Percentiles rank a stretch among this genome's conserved stretches.
phyloP scores from a whole-genome alignment of 2,329 filamentous ascomycete species.

The Monilinia fructicola region DNA sequence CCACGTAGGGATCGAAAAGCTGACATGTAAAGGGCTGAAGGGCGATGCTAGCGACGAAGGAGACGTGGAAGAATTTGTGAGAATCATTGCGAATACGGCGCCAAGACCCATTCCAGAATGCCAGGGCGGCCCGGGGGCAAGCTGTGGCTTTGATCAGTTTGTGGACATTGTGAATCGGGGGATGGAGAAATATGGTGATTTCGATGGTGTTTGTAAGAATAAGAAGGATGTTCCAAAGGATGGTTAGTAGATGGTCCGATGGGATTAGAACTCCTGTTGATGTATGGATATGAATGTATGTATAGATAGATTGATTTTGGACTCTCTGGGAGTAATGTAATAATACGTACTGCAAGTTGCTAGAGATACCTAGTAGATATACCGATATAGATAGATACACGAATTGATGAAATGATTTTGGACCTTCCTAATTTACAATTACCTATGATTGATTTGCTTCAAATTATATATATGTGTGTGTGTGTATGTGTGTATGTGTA shows the following conservation, averaged over 20 bases:
- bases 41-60: constrained; percentile 50
- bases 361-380: neutral
- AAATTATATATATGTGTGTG: no score
- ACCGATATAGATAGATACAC: no score
- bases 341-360: neutral
- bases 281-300: neutral
- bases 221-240: constrained; percentile 24
- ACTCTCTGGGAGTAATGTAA: neutral
- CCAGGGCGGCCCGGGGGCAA: constrained; percentile 51
- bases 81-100: constrained; percentile 52
- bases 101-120: constrained; percentile 51
- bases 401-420: no score
- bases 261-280: no score
- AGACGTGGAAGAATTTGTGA: constrained; percentile 51
- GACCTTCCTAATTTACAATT: no score
- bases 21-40: constrained; percentile 57
- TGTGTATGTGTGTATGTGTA: no score
- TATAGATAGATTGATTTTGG: neutral
- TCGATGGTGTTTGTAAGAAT: constrained; percentile 38
- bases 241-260: neutral
- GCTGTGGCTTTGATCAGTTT: constrained; percentile 48
- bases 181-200: constrained; percentile 41
- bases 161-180: constrained; percentile 45
- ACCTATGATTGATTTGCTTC: no score
- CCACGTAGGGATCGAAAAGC: constrained; percentile 65